Evolutionary conservation across 352 stramenopile species (phyloP), one percentile per base, ranked within the genome.

Genomic region (Pythium phragmiticola): DNA sequence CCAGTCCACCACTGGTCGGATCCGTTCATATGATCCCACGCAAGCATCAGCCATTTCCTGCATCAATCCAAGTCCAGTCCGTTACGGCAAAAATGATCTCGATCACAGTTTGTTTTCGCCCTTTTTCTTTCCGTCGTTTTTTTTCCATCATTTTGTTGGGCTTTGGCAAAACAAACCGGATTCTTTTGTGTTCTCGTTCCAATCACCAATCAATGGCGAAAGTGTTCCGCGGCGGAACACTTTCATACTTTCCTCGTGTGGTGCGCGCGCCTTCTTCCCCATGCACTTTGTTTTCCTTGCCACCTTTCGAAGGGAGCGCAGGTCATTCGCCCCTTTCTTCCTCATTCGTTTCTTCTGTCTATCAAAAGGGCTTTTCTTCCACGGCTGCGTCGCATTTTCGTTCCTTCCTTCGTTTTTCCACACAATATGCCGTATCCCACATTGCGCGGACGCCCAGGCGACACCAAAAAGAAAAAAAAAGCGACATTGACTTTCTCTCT

Each of bases 121-220:
- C 17, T 21, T 63, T 63, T 63, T 63, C 43, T 56, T 63, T 63
- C 57, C n/a, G 26, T 56, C 41, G 46, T 48, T 55, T 63, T 63
- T 63, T 30, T 63, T 63, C 57, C 57, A 63, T 49, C 19, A 11
- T 63, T 63, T 50, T 16, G 41, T 61, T 53, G 50, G 28, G n/a
- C 19, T 53, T n/a, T 48, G 30, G 8, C 48, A 37, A 55, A 41
- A 23, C 28, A n/a, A 21, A 56, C 28, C 17, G 49, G 33, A 56
- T 56, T 39, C 11, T 39, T 9, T 43, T 43, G 21, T 57, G 23
- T 53, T 17, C 30, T 21, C 28, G 4, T 26, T 33, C 30, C 26
- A 57, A 37, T 28, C 50, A 14, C 11, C 51, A 47, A 21, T 47
- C 33, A 57, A 46, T 12, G 49, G 28, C 19, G 48, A 30, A 30